phyloP scores from a whole-genome alignment of 352 stramenopile species.

The Halophytophthora polymorphica region DNA sequence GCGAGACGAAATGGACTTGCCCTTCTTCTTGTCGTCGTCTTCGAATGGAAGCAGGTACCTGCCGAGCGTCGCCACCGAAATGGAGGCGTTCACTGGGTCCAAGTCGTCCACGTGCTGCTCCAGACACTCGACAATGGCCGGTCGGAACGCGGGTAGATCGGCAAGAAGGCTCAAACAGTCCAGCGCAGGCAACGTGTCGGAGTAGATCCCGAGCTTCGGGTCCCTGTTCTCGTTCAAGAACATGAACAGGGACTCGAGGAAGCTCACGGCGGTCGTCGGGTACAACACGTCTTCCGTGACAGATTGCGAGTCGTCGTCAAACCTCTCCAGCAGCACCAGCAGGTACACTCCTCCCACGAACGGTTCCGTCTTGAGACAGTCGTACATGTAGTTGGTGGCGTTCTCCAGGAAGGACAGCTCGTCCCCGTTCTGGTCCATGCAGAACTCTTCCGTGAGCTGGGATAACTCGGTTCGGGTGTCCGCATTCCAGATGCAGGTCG shows the following conservation, averaged over 20 bases:
- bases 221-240: slow-evolving; percentile 82
- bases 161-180: slow-evolving; percentile 71
- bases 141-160: slow-evolving; percentile 53
- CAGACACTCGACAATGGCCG: slow-evolving; percentile 58
- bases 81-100: slow-evolving; percentile 60
- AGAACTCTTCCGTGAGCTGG: slow-evolving; percentile 74
- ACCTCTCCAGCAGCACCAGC: slow-evolving; percentile 64
- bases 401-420: slow-evolving; percentile 68
- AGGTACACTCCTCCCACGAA: slow-evolving; percentile 73
- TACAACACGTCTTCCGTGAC: slow-evolving; percentile 60
- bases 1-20: slow-evolving; percentile 72
- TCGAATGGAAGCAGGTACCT: slow-evolving; percentile 77
- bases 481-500: slow-evolving; percentile 78
- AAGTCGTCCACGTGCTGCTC: slow-evolving; percentile 60
- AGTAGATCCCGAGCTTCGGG: slow-evolving; percentile 70
- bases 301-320: slow-evolving; percentile 34
- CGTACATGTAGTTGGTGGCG: slow-evolving; percentile 75
- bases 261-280: slow-evolving; percentile 46
- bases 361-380: slow-evolving; percentile 68
- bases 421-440: slow-evolving; percentile 44
- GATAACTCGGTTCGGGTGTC: slow-evolving; percentile 60
- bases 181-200: slow-evolving; percentile 65
- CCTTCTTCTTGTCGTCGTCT: slow-evolving; percentile 41
- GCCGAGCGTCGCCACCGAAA: slow-evolving; percentile 72
- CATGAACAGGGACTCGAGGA: slow-evolving; percentile 63